Conservation (phyloP, 1,284 basidiomycete genomes). For the Trametes hirsuta region DNA sequence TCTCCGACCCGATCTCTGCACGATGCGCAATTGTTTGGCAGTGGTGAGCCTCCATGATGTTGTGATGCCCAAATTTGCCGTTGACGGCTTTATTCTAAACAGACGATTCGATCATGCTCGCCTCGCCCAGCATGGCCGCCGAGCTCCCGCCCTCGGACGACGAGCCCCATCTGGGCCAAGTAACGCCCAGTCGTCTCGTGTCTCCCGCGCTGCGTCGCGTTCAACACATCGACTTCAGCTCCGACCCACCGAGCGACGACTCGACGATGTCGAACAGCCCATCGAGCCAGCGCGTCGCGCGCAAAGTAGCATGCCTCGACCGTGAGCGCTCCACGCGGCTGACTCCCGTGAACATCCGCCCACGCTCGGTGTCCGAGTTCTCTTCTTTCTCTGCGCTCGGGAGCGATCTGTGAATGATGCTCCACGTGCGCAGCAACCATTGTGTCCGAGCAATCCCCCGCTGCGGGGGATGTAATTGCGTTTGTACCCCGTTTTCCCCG, state of each 20-base stretch:
- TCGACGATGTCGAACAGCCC: slow-evolving; percentile 46
- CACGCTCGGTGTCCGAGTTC: slow-evolving; percentile 15
- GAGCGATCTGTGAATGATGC: slow-evolving; percentile 19
- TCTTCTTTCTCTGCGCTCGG: slow-evolving; percentile 17
- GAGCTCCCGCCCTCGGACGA: slow-evolving; percentile 54
- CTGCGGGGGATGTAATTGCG: background rate
- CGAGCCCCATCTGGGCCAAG: slow-evolving; percentile 60
- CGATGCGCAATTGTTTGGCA: slow-evolving; percentile 42
- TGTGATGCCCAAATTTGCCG: background rate
- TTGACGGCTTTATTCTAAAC: background rate
- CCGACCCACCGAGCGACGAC: slow-evolving; percentile 46
- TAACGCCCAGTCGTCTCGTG: slow-evolving; percentile 67
- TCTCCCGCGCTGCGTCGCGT: slow-evolving; percentile 56
- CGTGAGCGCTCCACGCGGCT: slow-evolving; percentile 8
- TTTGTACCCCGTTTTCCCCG: slow-evolving; percentile 4
- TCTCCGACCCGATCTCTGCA: slow-evolving; percentile 38
- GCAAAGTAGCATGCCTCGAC: slow-evolving; percentile 23
- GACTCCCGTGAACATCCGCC: slow-evolving; percentile 15
- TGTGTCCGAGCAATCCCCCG: background rate
- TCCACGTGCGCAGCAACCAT: slow-evolving; percentile 5
- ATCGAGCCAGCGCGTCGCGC: slow-evolving; percentile 38
- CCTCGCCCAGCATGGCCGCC: slow-evolving; percentile 20
- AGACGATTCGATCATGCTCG: slow-evolving; percentile 51
- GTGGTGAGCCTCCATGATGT: slow-evolving; percentile 40
- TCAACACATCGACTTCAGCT: slow-evolving; percentile 31